Conservation (phyloP, 371 early-diverging fungal species). For the Blastocladiella emersonii region DNA sequence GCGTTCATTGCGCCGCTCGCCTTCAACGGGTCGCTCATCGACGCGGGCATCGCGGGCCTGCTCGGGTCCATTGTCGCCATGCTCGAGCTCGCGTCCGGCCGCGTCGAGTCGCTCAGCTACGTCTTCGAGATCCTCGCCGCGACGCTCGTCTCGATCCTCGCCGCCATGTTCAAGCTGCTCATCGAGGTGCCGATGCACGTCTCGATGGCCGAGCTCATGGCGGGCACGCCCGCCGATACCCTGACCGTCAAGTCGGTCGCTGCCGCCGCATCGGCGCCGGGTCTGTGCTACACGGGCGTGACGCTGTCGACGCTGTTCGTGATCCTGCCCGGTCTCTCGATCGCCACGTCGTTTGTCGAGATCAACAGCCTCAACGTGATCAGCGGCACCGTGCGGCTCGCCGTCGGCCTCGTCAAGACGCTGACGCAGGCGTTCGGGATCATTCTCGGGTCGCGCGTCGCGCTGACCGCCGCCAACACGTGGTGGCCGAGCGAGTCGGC, state of each 20-base stretch:
- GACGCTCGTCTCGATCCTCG: neutral
- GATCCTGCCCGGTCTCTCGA: neutral
- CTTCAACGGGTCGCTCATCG: neutral
- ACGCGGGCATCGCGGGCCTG: neutral
- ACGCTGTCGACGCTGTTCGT: neutral
- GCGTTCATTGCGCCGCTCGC: neutral
- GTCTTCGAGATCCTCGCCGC: neutral
- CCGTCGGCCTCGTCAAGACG: conserved; percentile 1
- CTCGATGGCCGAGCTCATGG: neutral
- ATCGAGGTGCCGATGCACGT: neutral
- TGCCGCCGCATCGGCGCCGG: neutral
- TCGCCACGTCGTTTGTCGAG: conserved; percentile 1
- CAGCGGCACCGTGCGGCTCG: conserved; percentile 2
- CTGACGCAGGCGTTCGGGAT: neutral
- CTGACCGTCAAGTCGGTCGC: neutral
- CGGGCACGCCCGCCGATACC: neutral
- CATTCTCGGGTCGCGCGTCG: neutral
- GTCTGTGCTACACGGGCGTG: neutral
- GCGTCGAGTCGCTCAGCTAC: neutral
- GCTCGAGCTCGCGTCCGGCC: neutral
- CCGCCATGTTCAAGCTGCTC: neutral
- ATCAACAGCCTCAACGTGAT: neutral
- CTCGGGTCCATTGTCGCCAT: neutral
- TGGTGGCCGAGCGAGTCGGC: neutral
- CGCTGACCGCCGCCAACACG: neutral